A percentile compares a stretch with the other conserved stretches of the same genome.
Evolutionary conservation across 2,329 filamentous ascomycete genomes (phyloP).

Genomic region (Penicillium olsonii): DNA sequence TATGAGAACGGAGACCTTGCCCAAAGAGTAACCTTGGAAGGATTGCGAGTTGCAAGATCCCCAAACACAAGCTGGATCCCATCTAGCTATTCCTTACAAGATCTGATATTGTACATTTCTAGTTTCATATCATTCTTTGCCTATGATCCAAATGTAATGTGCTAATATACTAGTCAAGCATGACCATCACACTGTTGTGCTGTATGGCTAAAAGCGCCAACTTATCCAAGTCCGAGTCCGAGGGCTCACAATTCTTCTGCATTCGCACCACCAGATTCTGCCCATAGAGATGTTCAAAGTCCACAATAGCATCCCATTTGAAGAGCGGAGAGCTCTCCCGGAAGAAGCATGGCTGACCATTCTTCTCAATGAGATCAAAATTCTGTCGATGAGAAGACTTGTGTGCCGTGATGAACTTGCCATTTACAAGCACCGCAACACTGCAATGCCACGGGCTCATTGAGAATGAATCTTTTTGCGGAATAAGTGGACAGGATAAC

Average conservation of each 20-base stretch:
- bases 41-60: no score
- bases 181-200: constrained; percentile 2
- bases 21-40: no score
- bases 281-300: constrained; percentile 6
- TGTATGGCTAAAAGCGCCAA: constrained; percentile 5
- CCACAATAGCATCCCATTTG: not conserved
- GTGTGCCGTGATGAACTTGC: constrained; percentile 10
- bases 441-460: constrained; percentile 14
- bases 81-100: no score
- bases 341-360: constrained; percentile 6
- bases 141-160: not conserved
- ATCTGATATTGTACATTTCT: no score
- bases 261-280: not conserved
- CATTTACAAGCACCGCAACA: constrained; percentile 3
- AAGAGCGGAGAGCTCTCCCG: constrained; percentile 9
- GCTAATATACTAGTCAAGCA: not conserved
- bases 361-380: constrained; percentile 3
- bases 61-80: no score
- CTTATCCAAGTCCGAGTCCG: constrained; percentile 9
- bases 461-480: constrained; percentile 4
- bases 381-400: constrained; percentile 3
- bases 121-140: no score
- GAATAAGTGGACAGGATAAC: constrained; percentile 8
- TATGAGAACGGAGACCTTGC: no score
- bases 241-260: not conserved